A percentile compares a stretch with the other conserved stretches of the same genome.
Conservation (phyloP, 2,329 filamentous ascomycete species). For the Fusarium lateritium region DNA sequence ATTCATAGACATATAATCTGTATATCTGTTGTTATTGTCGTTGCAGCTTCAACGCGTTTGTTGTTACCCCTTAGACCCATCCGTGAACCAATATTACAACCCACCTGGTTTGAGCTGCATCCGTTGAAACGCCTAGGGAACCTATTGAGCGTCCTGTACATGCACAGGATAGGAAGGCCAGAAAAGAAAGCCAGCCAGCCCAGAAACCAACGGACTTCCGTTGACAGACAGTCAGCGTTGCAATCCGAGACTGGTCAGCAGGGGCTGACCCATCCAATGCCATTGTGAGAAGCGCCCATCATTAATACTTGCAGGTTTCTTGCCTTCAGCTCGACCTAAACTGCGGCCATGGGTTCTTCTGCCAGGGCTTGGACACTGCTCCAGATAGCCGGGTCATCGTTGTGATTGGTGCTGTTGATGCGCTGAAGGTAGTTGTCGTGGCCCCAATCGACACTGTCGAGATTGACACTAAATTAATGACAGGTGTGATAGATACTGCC, state of each 20-base stretch:
- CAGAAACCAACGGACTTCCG: slow-evolving; percentile 29
- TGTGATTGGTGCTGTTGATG: slow-evolving; percentile 45
- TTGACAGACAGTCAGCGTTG: slow-evolving; percentile 16
- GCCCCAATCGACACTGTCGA: slow-evolving; percentile 43
- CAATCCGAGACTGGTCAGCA: slow-evolving; percentile 29
- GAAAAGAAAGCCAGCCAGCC: background rate
- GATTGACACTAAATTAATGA: slow-evolving; percentile 24
- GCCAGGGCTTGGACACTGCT: slow-evolving; percentile 15
- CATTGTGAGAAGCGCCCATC: slow-evolving; percentile 3
- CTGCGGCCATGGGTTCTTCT: slow-evolving; percentile 26
- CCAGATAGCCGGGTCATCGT: slow-evolving; percentile 23
- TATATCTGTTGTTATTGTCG: slow-evolving; percentile 23
- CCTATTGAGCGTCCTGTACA: background rate
- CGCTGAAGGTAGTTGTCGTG: slow-evolving; percentile 45
- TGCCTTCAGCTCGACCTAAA: slow-evolving; percentile 29
- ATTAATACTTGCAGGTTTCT: slow-evolving; percentile 15
- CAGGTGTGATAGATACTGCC: slow-evolving; percentile 35
- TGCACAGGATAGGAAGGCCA: slow-evolving; percentile 37
- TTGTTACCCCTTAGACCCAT: background rate
- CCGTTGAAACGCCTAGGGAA: slow-evolving; percentile 9
- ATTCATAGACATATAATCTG: background rate
- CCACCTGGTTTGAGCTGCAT: slow-evolving; percentile 23
- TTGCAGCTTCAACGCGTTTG: slow-evolving; percentile 6
- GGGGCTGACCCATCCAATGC: slow-evolving; percentile 33
- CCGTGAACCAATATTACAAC: slow-evolving; percentile 14